These are phyloP conservation scores for Piper longum DNA, from an alignment of 164 flowering plant genomes.

Conservation along the genomic window DNA sequence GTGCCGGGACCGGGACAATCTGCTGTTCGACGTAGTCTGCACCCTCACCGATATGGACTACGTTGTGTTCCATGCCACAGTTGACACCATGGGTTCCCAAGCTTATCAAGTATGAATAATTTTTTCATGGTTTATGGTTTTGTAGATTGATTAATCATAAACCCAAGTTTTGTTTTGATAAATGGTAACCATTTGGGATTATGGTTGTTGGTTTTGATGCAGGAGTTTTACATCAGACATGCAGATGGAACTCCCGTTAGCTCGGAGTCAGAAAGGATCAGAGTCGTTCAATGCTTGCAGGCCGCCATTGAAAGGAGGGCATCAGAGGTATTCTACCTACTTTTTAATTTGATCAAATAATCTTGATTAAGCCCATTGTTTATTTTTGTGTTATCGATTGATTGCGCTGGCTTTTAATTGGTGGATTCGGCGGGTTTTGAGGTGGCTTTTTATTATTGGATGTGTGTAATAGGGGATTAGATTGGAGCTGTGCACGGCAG, in stretches of 20 bases:
- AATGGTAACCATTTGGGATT: neutral
- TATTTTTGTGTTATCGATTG: neutral
- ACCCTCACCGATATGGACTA: conserved; percentile 28
- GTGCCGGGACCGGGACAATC: conserved; percentile 19
- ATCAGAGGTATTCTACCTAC: conserved; percentile 37
- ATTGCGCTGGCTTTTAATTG: neutral
- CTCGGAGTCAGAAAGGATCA: conserved; percentile 62
- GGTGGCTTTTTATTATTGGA: too few species aligned
- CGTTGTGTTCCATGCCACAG: conserved; percentile 24
- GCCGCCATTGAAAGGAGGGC: conserved; percentile 72
- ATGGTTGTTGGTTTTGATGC: conserved; percentile 4
- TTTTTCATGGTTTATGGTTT: too few species aligned
- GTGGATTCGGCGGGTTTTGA: neutral
- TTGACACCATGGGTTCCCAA: conserved; percentile 6
- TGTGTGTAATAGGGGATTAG: conserved; percentile 14
- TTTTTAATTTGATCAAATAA: neutral
- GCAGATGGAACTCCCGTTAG: conserved; percentile 68
- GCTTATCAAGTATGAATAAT: conserved; percentile 13
- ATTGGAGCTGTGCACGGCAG: conserved; percentile 20
- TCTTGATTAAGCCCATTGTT: neutral
- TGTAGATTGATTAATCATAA: neutral
- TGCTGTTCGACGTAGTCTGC: conserved; percentile 18
- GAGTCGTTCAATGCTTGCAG: conserved; percentile 57
- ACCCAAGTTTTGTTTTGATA: neutral
- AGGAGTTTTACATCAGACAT: conserved; percentile 77